These are phyloP conservation scores for Penicillium manginii DNA, from an alignment of 495 filamentous ascomycete genomes.

Conservation along the genomic window DNA sequence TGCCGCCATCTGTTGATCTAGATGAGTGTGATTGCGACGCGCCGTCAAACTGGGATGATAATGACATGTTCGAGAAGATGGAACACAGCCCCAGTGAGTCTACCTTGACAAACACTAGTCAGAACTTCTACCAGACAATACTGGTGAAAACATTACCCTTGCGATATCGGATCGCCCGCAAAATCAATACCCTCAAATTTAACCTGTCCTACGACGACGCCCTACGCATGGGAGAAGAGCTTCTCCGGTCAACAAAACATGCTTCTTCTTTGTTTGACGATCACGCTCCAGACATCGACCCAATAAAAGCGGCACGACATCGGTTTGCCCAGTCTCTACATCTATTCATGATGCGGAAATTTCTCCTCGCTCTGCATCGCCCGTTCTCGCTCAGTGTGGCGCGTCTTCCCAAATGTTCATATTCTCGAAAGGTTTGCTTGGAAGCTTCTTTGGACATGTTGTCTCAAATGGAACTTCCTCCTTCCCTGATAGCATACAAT, in stretches of 20 bases:
- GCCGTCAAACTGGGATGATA: conserved; percentile 61
- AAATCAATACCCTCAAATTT: conserved; percentile 52
- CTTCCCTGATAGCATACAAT: conserved; percentile 17
- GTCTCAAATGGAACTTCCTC: conserved; percentile 42
- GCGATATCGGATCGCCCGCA: conserved; percentile 52
- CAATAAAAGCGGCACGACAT: conserved; percentile 26
- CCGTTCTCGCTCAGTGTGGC: conserved; percentile 55
- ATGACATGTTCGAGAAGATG: conserved; percentile 53
- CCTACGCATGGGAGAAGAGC: conserved; percentile 46
- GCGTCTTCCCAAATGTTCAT: conserved; percentile 55
- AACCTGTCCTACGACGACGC: conserved; percentile 56
- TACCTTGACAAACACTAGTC: conserved; percentile 44
- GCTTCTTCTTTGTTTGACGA: conserved; percentile 31
- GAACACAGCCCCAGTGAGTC: conserved; percentile 33
- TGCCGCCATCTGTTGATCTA: conserved; percentile 51
- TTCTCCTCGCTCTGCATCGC: conserved; percentile 55
- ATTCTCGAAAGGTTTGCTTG: conserved; percentile 57
- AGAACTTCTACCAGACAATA: conserved; percentile 55
- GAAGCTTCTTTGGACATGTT: conserved; percentile 56
- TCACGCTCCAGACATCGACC: conserved; percentile 24
- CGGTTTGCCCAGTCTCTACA: conserved; percentile 40
- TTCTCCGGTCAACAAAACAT: conserved; percentile 41
- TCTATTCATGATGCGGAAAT: conserved; percentile 53
- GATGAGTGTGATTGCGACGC: conserved; percentile 53
- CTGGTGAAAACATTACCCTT: conserved; percentile 51